These are phyloP conservation scores for Thermothielavioides terrestris DNA, from an alignment of 495 filamentous ascomycete genomes.

Conservation along the genomic window DNA sequence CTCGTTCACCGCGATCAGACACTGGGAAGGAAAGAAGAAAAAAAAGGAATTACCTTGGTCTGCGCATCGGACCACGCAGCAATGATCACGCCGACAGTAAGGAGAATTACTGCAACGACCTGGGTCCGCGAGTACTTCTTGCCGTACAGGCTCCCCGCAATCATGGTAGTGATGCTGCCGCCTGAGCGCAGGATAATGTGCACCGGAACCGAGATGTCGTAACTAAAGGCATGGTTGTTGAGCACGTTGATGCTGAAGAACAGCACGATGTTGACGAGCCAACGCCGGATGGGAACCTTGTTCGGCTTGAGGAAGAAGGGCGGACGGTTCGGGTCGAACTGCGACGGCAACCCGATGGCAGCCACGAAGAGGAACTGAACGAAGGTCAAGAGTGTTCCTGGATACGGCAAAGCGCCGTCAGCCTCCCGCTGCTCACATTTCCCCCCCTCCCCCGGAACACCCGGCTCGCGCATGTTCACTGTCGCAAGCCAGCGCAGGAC, in stretches of 20 bases:
- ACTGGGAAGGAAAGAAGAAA: not conserved
- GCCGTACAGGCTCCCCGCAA: slow-evolving; percentile 73
- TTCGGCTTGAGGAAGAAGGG: slow-evolving; percentile 66
- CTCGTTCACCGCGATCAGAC: not conserved
- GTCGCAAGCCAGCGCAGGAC: not conserved
- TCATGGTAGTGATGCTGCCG: slow-evolving; percentile 88
- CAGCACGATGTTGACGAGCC: slow-evolving; percentile 79
- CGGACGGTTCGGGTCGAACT: slow-evolving; percentile 49
- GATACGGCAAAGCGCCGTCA: not conserved
- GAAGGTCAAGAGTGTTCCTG: slow-evolving; percentile 85
- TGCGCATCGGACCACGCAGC: slow-evolving; percentile 83
- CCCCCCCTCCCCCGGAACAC: not conserved
- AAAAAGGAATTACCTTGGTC: slow-evolving; percentile 53
- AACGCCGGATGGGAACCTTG: slow-evolving; percentile 74
- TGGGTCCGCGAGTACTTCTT: slow-evolving; percentile 77
- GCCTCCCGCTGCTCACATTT: not conserved
- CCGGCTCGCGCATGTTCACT: not conserved
- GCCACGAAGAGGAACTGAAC: slow-evolving; percentile 86
- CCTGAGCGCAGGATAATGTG: slow-evolving; percentile 96
- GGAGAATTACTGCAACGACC: slow-evolving; percentile 63
- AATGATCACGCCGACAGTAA: slow-evolving; percentile 78
- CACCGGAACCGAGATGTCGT: slow-evolving; percentile 90
- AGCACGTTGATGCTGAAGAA: slow-evolving; percentile 88
- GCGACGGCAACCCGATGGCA: slow-evolving; percentile 64
- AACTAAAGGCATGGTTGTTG: slow-evolving; percentile 97